Conservation (phyloP, 345 rosid genomes). For the Geranium rotundifolium region DNA sequence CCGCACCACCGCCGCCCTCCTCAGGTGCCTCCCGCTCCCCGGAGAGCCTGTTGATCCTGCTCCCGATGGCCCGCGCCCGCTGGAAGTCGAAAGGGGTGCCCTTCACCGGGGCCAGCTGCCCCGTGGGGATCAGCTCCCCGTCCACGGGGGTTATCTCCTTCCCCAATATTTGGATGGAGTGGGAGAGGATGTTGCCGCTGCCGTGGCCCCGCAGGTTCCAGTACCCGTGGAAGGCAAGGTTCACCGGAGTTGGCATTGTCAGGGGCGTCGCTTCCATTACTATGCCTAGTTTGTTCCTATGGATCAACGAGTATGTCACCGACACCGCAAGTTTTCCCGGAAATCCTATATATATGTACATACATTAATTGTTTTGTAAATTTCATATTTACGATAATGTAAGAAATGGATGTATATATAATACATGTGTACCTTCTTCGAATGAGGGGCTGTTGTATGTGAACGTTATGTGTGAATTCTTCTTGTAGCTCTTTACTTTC, state of each 20-base stretch:
- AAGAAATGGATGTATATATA: too few species aligned
- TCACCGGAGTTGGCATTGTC: constrained; percentile 53
- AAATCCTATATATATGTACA: constrained; percentile 34
- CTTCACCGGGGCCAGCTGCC: constrained; percentile 21
- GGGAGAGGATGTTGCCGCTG: constrained; percentile 55
- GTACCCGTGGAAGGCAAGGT: constrained; percentile 66
- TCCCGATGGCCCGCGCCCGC: constrained; percentile 31
- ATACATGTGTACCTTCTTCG: constrained; percentile 57
- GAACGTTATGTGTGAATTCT: constrained; percentile 37
- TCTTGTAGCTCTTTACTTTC: constrained; percentile 33
- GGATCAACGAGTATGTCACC: constrained; percentile 49
- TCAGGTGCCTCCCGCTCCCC: constrained; percentile 69
- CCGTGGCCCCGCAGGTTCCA: constrained; percentile 74
- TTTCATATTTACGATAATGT: too few species aligned
- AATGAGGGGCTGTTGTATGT: constrained; percentile 52
- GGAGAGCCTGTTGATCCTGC: constrained; percentile 33
- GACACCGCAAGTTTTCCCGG: constrained; percentile 53
- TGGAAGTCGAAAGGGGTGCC: constrained; percentile 69
- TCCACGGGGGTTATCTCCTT: constrained; percentile 53
- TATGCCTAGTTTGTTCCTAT: constrained; percentile 33
- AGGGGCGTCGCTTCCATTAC: constrained; percentile 51
- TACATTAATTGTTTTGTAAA: too few species aligned
- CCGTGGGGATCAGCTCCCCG: constrained; percentile 68
- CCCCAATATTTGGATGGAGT: constrained; percentile 44
- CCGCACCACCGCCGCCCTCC: too few species aligned